Base-by-base conservation (phyloP, 495 filamentous ascomycete species). In the Clavariopsis aquatica region DNA sequence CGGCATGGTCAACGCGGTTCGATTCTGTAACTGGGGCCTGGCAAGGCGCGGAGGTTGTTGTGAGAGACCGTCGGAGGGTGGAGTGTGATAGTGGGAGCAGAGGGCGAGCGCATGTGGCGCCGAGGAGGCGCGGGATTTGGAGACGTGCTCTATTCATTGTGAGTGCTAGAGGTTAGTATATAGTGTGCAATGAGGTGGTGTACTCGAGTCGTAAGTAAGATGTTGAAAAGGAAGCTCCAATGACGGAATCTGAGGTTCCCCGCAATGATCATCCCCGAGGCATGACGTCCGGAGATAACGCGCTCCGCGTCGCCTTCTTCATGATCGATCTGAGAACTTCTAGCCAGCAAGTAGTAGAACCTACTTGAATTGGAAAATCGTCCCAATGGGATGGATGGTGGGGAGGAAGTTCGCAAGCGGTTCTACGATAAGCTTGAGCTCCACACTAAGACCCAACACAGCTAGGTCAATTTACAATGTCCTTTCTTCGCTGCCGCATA, bases 1-100 rank as follows among this genome's bases (percentile, higher is more conserved):
- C 64, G 34, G 56, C 49, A 60, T 60, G 57, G 41, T 67, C 59
- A 20, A 60, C 56, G 41, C 57, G 64, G 28, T 34, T 19, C 0
- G 19, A 7, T 8, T 20, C 10, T 1, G 62, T 22, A 15, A 53
- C 31, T 4, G 43, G 28, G 24, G 62, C 55, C 1, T 52, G 61
- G n/a, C 0, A 46, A 5, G 26, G 38, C n/a, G 19, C 10, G 19
- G 61, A 57, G 31, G 47, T 15, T 1, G 54, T 59, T 17, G 54
- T 22, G 45, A 65, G 31, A 4, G 24, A 22, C 6, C 52, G 60
- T 7, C 5, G 29, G 6, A 8, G 5, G 26, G 49, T 9, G 20
- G 17, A 46, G 13, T 34, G 43, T 6, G 36, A 24, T 8, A 47
- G n/a, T 4, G 41, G 19, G 24, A 0, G 38, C 13, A 47, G n/a